Evolutionary conservation across 23 red algal species (phyloP).

Genomic region (Gracilaria gracilis): DNA sequence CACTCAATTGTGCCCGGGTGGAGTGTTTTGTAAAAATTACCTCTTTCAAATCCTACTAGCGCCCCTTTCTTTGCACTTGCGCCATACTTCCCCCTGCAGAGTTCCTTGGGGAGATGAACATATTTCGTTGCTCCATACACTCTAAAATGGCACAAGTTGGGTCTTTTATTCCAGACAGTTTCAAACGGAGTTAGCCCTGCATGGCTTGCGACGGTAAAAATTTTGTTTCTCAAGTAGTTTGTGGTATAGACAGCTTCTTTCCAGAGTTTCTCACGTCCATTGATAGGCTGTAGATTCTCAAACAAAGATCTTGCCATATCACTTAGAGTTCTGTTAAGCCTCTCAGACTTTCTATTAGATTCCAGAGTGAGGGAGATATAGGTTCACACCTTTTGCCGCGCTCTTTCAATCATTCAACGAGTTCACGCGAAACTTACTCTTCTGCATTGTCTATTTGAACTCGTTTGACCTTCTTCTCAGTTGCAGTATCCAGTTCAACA

Average conservation of each 20-base stretch:
- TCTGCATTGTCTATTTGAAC: background rate
- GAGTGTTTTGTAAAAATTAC: constrained; percentile 44
- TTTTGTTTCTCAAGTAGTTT: constrained; percentile 1
- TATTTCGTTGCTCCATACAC: constrained; percentile 28
- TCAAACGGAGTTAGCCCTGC: background rate
- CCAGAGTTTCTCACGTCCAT: too few relatives aligned
- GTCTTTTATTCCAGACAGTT: background rate
- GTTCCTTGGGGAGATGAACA: constrained; percentile 19
- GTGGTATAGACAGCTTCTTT: background rate
- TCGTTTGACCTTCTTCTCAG: background rate
- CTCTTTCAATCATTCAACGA: too few relatives aligned
- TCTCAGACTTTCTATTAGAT: too few relatives aligned
- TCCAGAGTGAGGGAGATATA: too few relatives aligned
- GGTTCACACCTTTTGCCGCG: too few relatives aligned
- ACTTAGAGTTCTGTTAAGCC: too few relatives aligned
- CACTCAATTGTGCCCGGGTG: background rate
- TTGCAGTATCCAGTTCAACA: background rate
- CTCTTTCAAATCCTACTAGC: constrained; percentile 41
- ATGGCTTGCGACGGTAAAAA: background rate
- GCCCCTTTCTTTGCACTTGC: background rate
- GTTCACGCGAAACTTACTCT: background rate
- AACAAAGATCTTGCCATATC: too few relatives aligned
- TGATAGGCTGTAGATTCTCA: too few relatives aligned
- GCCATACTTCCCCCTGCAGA: constrained; percentile 20
- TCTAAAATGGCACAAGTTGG: constrained; percentile 14